phyloP scores from a whole-genome alignment of 2,329 filamentous ascomycete genomes.

The Pseudocercospora crystallina region DNA sequence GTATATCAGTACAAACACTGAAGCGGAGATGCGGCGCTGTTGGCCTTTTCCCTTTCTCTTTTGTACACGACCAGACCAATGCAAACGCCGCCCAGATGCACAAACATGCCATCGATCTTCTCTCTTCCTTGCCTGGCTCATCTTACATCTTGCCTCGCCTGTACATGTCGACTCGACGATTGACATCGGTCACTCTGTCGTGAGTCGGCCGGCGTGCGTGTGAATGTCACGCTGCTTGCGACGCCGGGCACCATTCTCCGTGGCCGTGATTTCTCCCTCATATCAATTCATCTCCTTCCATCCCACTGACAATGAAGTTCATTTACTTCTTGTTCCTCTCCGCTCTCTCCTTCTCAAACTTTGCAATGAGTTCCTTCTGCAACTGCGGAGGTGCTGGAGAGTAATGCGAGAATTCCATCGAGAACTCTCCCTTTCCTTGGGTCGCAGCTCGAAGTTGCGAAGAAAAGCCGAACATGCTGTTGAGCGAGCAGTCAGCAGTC shows the following conservation, averaged over 20 bases:
- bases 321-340: conserved; percentile 61
- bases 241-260: neutral
- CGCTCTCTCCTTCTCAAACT: conserved; percentile 66
- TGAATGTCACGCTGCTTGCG: neutral
- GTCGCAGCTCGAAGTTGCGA: conserved; percentile 87
- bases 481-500: conserved; percentile 86
- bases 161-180: too few species aligned
- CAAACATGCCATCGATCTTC: neutral
- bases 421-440: conserved; percentile 97
- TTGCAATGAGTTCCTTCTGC: conserved; percentile 73
- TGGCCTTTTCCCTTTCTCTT: neutral
- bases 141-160: too few species aligned
- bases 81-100: conserved; percentile 1
- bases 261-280: neutral
- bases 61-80: neutral
- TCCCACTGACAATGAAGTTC: neutral
- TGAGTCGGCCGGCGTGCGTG: neutral
- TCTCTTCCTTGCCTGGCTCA: neutral
- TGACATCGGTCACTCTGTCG: neutral
- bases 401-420: conserved; percentile 99
- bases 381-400: conserved; percentile 80
- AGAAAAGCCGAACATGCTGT: conserved; percentile 97
- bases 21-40: conserved; percentile 11
- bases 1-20: conserved; percentile 4
- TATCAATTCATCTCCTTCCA: neutral